Evolutionary conservation across 2,329 filamentous ascomycete genomes (phyloP).

Genomic region (Curvularia verruculosa): DNA sequence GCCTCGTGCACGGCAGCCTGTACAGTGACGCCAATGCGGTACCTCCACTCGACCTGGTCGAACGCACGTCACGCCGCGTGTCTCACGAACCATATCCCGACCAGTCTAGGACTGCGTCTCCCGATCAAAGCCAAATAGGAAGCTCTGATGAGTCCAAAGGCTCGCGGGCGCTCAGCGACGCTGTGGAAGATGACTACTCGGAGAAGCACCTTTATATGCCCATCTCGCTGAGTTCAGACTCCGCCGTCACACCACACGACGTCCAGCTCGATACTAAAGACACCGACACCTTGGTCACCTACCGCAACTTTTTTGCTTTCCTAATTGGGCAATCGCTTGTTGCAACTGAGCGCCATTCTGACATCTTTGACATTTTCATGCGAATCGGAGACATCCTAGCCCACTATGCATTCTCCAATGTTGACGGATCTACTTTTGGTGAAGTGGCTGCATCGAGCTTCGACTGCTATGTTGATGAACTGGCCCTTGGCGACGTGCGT

Average conservation of each 20-base stretch:
- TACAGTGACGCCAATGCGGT: constrained; percentile 46
- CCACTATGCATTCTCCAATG: constrained; percentile 65
- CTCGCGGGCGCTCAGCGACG: constrained; percentile 55
- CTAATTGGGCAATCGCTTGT: constrained; percentile 66
- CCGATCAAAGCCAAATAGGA: constrained; percentile 40
- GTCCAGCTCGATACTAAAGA: constrained; percentile 54
- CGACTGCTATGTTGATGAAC: constrained; percentile 76
- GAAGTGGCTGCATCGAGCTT: constrained; percentile 70
- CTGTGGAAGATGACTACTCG: constrained; percentile 54
- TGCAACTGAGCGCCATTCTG: constrained; percentile 61
- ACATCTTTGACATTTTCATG: constrained; percentile 66
- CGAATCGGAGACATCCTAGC: constrained; percentile 63
- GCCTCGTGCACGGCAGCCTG: constrained; percentile 61
- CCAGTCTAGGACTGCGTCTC: constrained; percentile 45
- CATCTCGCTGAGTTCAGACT: constrained; percentile 61
- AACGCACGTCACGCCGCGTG: constrained; percentile 29
- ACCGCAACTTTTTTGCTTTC: constrained; percentile 69
- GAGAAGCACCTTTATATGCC: constrained; percentile 66
- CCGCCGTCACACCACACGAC: constrained; percentile 40
- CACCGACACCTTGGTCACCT: constrained; percentile 62
- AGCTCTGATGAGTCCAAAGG: constrained; percentile 56
- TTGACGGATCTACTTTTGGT: constrained; percentile 68
- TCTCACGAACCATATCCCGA: constrained; percentile 25
- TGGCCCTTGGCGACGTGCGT: constrained; percentile 78
- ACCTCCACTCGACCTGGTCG: constrained; percentile 27